These are phyloP conservation scores for Viridothelium virens DNA, from an alignment of 495 filamentous ascomycete species.

Conservation along the genomic window DNA sequence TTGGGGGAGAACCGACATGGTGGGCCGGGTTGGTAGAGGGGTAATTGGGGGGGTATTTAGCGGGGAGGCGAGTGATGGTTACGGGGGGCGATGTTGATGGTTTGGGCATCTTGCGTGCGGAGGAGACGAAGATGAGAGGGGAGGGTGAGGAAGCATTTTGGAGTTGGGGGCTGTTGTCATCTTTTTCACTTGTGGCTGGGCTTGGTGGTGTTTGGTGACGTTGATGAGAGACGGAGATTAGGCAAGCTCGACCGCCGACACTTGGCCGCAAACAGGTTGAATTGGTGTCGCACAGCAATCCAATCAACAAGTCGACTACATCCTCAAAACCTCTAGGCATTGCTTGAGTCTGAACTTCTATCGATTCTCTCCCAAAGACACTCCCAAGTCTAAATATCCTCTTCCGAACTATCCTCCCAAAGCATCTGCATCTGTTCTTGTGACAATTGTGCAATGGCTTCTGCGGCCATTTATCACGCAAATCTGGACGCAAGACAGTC, in stretches of 20 bases:
- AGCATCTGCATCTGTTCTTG: too few relatives aligned
- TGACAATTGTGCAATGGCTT: too few relatives aligned
- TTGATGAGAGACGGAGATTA: constrained; percentile 5
- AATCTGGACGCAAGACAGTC: too few relatives aligned
- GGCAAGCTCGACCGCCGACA: constrained; percentile 12
- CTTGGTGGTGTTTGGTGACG: neutral
- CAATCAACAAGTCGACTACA: too few relatives aligned
- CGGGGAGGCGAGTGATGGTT: constrained; percentile 17
- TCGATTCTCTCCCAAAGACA: too few relatives aligned
- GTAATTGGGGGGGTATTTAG: constrained; percentile 8
- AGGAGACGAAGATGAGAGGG: neutral
- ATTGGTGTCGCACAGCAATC: too few relatives aligned
- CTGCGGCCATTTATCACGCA: too few relatives aligned
- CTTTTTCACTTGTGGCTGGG: neutral
- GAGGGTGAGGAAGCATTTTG: neutral
- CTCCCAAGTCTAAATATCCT: too few relatives aligned
- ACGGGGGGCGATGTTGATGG: constrained; percentile 18
- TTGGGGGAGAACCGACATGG: constrained; percentile 29
- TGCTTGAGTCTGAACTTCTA: too few relatives aligned
- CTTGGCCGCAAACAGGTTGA: constrained; percentile 5
- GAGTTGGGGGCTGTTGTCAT: neutral
- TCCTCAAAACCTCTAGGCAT: too few relatives aligned
- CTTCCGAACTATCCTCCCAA: too few relatives aligned
- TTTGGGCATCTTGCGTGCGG: neutral
- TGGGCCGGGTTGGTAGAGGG: constrained; percentile 21